Conservation (phyloP, 345 rosid species). For the Syzygium grande region DNA sequence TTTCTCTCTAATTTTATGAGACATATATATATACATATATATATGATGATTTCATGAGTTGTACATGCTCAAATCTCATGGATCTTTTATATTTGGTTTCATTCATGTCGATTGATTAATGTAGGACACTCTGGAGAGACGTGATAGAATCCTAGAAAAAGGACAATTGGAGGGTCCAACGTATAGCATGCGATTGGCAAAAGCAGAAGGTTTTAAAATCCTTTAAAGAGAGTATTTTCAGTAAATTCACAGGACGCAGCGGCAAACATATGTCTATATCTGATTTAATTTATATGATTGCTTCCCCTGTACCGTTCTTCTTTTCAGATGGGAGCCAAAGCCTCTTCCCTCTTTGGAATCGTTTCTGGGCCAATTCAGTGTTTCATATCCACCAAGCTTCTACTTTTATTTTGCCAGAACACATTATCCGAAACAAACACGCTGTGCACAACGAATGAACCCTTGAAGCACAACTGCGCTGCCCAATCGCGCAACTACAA, state of each 20-base stretch:
- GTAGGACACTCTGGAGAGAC: not conserved
- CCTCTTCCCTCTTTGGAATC: not conserved
- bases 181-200: not conserved
- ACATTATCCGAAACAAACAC: not conserved
- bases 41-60: not conserved
- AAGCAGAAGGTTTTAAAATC: not conserved
- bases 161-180: not conserved
- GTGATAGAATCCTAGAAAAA: not conserved
- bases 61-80: not conserved
- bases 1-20: not conserved
- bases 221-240: not conserved
- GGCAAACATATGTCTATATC: not conserved
- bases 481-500: not conserved
- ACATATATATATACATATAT: not conserved
- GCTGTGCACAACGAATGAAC: not conserved
- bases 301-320: not conserved
- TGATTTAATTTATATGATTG: not conserved
- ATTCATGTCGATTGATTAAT: not conserved
- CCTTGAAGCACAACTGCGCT: not conserved
- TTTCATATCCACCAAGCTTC: not conserved
- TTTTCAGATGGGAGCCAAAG: not conserved
- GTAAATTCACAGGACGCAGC: not conserved
- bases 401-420: not conserved
- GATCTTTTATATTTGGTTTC: not conserved
- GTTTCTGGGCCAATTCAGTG: not conserved